Percentiles rank a stretch among this genome's conserved stretches.
Evolutionary conservation across 352 stramenopile genomes (phyloP).

Genomic region (Phytophthora hibernalis): DNA sequence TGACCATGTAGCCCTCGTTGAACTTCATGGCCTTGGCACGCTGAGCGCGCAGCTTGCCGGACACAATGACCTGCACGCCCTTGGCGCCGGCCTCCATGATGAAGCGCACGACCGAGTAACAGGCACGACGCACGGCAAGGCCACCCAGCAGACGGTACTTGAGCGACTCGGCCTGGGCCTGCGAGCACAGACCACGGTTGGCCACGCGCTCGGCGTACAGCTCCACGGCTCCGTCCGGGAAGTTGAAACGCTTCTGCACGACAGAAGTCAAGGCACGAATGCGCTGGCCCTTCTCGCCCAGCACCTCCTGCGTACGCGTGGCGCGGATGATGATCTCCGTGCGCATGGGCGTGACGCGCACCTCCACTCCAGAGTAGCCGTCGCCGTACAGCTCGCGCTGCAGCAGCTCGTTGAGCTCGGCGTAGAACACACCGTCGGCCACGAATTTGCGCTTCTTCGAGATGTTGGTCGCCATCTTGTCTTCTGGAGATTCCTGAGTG

Average conservation of each 20-base stretch:
- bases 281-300: constrained; percentile 99
- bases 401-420: constrained; percentile 99
- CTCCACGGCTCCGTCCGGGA: constrained; percentile 95
- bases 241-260: constrained; percentile 99
- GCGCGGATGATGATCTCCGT: constrained; percentile 99
- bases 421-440: constrained; percentile 99
- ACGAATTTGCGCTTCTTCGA: constrained; percentile 99
- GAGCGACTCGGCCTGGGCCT: constrained; percentile 98
- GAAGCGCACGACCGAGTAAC: constrained; percentile 99
- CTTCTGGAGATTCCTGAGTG: constrained; percentile 45
- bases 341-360: constrained; percentile 98
- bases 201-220: constrained; percentile 99
- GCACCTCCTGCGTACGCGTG: constrained; percentile 98
- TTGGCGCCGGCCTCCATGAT: constrained; percentile 99
- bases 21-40: constrained; percentile 99
- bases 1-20: constrained; percentile 99
- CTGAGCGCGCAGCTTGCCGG: constrained; percentile 98
- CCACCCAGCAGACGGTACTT: constrained; percentile 99
- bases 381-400: constrained; percentile 98
- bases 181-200: constrained; percentile 98
- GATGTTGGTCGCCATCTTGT: constrained; percentile 92
- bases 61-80: constrained; percentile 99
- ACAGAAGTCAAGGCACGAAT: constrained; percentile 99
- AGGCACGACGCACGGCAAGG: constrained; percentile 98
- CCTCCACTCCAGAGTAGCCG: constrained; percentile 98